phyloP scores from a whole-genome alignment of 441 rosid species.

The Omphalea diandra region DNA sequence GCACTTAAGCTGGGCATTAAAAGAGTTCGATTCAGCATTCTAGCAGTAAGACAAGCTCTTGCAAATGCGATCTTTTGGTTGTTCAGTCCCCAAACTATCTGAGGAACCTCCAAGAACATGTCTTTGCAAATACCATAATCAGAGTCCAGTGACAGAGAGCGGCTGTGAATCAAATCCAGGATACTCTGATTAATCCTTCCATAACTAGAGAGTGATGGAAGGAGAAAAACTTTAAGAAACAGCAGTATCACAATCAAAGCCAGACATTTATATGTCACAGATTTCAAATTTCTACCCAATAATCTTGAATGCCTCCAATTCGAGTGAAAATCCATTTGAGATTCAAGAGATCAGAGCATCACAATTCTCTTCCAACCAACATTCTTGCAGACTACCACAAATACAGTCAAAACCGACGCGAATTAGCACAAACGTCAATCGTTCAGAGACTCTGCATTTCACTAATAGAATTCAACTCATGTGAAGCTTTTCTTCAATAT shows the following conservation, averaged over 20 bases:
- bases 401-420: slow-evolving; percentile 10
- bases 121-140: slow-evolving; percentile 43
- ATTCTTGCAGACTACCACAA: slow-evolving; percentile 10
- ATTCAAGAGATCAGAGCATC: slow-evolving; percentile 7
- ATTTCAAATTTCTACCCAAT: slow-evolving; percentile 34
- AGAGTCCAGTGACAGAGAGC: slow-evolving; percentile 27
- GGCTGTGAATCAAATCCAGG: slow-evolving; percentile 22
- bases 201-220: slow-evolving; percentile 39
- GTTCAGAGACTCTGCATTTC: background rate
- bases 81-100: slow-evolving; percentile 94
- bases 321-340: slow-evolving; percentile 44
- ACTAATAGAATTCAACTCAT: background rate
- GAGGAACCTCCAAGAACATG: slow-evolving; percentile 86
- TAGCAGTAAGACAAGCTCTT: slow-evolving; percentile 88
- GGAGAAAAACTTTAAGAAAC: slow-evolving; percentile 44
- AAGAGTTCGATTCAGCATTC: slow-evolving; percentile 81
- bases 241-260: slow-evolving; percentile 47
- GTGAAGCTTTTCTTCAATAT: background rate
- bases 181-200: slow-evolving; percentile 22
- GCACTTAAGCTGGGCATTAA: slow-evolving; percentile 92
- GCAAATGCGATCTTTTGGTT: slow-evolving; percentile 98
- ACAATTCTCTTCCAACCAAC: slow-evolving; percentile 13
- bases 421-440: slow-evolving; percentile 14
- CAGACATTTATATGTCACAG: slow-evolving; percentile 55
- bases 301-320: slow-evolving; percentile 41